Base-by-base conservation (phyloP, 192 early-diverging fungal genomes). In the Mortierella claussenii region DNA sequence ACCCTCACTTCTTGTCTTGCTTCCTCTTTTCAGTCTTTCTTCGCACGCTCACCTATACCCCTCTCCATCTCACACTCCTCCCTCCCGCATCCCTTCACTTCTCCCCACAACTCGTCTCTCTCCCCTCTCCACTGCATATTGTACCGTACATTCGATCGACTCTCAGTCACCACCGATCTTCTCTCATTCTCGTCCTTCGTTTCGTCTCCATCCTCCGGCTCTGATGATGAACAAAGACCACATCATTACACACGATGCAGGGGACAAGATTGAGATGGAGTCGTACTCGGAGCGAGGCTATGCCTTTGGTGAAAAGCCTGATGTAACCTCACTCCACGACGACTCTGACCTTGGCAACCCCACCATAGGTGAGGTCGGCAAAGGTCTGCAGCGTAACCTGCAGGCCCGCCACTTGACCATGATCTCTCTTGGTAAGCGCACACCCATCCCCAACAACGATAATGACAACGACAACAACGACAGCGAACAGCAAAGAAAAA, bases 371-470 rank as follows among this genome's bases (percentile, higher is more conserved):
- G 42, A 43, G 3, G 64, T 48, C 2, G 64, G 57, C 26, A 11
- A 55, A 23, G 59, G 82, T 45, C 80, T 92, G 18, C 79, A 91
- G 68, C 87, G 91, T 31, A 82, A 79, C 63, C 85, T 93, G 48
- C 88, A 88, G 47, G 83, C 87, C 33, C 86, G 91, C 20, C 91
- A 93, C 69, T 85, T 92, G 83, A 78, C 83, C 67, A 83, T 85
- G 80, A 88, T 76, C 59, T 76, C 73, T 42, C 65, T 76, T 26
- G 73, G 73, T 76, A 67, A 76, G 67, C 31, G 26, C 21, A 4
- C 26, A 4, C 8, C 1, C 42, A 1, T 46, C 3, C 36, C 21
- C 46, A 12, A 13, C 18, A n/a, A 0, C 5, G 23, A 28, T 33
- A 15, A 40, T 40, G 7, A 13, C 7, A 40, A 40, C 37, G 13